Evolutionary conservation across 2,329 filamentous ascomycete species (phyloP), one percentile per base, ranked within the genome.

Genomic region (Tricladium varicosporioides): DNA sequence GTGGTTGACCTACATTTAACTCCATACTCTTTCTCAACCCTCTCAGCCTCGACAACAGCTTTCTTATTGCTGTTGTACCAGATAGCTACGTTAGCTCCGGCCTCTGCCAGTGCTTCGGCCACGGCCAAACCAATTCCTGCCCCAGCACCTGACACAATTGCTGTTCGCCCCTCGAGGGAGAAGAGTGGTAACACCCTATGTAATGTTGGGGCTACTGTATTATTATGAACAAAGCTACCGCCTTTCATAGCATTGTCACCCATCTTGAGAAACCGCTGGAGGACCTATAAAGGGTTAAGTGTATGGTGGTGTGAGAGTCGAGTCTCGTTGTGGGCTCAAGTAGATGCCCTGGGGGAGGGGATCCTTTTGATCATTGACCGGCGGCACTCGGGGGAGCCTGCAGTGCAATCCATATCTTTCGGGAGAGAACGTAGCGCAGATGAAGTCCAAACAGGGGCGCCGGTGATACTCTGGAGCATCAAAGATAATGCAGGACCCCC

Each of bases 61-160:
- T 85, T 81, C 67, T 81, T 80, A 73, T 90, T 89, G 71, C 77
- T 82, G 69, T 88, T 86, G 65, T 81, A 82, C 69, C 79, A 81
- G 66, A 81, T 68, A 8, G 78, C 75, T 7, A 80, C 70, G 43
- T 71, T 71, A 33, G 78, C 78, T 47, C 79, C 78, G 13, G 75
- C 74, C 44, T 72, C 70, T 11, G 76, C 70, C 2, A 80, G 70
- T 52, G 78, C 77, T 27, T 68, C 65, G 2, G 73, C 75, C 32
- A 78, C 76, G 32, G 75, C 76, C 10, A 71, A 69, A 19, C 77
- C 78, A 56, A 80, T 78, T 47, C 77, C 78, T 19, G 71, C 73
- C 55, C 67, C 71, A 27, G 72, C 74, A 32, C 76, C 76, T 11
- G 73, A 74, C 32, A 85, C 72, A 14, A 85, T 74, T 5, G 83